A percentile compares a stretch with the other conserved stretches of the same genome.
phyloP scores from a whole-genome alignment of 2,329 filamentous ascomycete genomes.

The Lasiodiplodia citricola region DNA sequence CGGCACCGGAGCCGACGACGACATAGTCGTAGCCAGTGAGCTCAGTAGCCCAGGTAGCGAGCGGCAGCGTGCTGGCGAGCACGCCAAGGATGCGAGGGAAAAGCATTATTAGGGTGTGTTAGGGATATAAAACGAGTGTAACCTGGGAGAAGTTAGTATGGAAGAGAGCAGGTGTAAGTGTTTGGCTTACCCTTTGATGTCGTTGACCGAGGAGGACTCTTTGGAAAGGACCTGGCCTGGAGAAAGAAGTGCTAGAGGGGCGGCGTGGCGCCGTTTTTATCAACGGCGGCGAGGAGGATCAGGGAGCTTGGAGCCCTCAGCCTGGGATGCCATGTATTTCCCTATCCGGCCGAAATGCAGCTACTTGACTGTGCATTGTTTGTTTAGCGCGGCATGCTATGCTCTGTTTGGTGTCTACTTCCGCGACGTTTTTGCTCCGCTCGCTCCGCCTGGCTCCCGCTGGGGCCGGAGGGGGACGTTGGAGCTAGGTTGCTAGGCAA shows the following conservation, averaged over 20 bases:
- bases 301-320: neutral
- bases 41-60: constrained; percentile 6
- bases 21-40: constrained; percentile 62
- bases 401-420: neutral
- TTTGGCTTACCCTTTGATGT: constrained; percentile 3
- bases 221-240: constrained; percentile 2
- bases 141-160: neutral
- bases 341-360: neutral
- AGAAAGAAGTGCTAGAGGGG: neutral
- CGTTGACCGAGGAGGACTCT: neutral
- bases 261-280: neutral
- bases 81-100: constrained; percentile 6
- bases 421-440: constrained; percentile 4
- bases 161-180: neutral
- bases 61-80: neutral
- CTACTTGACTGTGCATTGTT: neutral
- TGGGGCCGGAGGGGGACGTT: neutral
- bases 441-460: constrained; percentile 2
- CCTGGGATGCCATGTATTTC: neutral
- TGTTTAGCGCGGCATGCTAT: neutral
- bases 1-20: constrained; percentile 65
- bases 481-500: neutral
- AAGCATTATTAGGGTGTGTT: constrained; percentile 5
- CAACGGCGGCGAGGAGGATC: neutral
- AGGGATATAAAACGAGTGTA: constrained; percentile 5